A percentile compares a stretch with the other conserved stretches of the same genome.
Conservation (phyloP, 2,329 filamentous ascomycete genomes). For the Cytospora schulzeri region DNA sequence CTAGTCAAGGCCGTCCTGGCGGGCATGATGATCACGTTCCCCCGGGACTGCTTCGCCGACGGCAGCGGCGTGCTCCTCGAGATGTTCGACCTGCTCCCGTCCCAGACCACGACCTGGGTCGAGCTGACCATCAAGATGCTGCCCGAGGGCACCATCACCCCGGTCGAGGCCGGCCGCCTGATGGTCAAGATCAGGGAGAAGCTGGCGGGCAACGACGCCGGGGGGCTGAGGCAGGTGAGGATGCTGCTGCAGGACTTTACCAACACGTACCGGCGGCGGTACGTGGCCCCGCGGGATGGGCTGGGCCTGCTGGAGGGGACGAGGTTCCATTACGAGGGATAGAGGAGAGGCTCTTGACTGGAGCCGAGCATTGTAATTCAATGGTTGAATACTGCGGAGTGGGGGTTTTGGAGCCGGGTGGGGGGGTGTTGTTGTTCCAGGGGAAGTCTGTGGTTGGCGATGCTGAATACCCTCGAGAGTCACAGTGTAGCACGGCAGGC, state of each 20-base stretch:
- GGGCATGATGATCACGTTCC: slow-evolving; percentile 99
- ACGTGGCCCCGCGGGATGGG: slow-evolving; percentile 92
- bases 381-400: not conserved
- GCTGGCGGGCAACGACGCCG: slow-evolving; percentile 64
- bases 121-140: slow-evolving; percentile 81
- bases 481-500: not conserved
- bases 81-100: slow-evolving; percentile 83
- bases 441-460: slow-evolving; percentile 7
- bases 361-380: slow-evolving; percentile 6
- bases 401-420: too few relatives aligned
- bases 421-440: too few relatives aligned
- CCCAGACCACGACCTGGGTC: slow-evolving; percentile 80
- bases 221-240: slow-evolving; percentile 73
- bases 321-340: slow-evolving; percentile 78
- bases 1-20: slow-evolving; percentile 89
- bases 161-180: slow-evolving; percentile 78
- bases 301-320: slow-evolving; percentile 84
- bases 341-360: slow-evolving; percentile 26
- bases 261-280: slow-evolving; percentile 87
- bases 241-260: slow-evolving; percentile 94
- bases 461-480: not conserved
- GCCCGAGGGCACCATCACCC: slow-evolving; percentile 77
- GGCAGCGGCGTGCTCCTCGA: slow-evolving; percentile 89
- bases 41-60: slow-evolving; percentile 91
- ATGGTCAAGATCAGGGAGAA: slow-evolving; percentile 79